Percentiles rank a stretch among this genome's conserved stretches.
phyloP scores from a whole-genome alignment of 2,329 filamentous ascomycete genomes.

The Diaporthe australafricana region DNA sequence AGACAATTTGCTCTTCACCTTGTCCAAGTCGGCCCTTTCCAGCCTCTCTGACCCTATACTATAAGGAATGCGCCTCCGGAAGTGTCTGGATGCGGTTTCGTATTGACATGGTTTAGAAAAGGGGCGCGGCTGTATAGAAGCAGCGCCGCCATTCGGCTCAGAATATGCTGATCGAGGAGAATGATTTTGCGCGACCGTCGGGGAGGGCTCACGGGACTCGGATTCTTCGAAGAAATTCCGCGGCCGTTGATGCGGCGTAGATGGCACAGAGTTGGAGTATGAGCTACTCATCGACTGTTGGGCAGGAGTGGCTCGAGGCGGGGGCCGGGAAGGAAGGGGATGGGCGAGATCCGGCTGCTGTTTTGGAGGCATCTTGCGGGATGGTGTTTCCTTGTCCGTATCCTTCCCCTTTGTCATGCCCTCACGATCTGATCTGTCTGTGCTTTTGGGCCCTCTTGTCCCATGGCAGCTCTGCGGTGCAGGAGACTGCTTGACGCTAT shows the following conservation, averaged over 20 bases:
- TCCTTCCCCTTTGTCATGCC: constrained; percentile 67
- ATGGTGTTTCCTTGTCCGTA: constrained; percentile 50
- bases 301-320: constrained; percentile 29
- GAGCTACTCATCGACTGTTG: constrained; percentile 46
- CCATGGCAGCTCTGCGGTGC: constrained; percentile 70
- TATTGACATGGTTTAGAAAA: constrained; percentile 75
- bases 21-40: constrained; percentile 76
- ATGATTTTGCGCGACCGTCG: constrained; percentile 79
- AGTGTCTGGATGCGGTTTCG: constrained; percentile 86
- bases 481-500: constrained; percentile 54
- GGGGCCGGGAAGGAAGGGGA: constrained; percentile 38
- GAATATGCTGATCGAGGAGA: constrained; percentile 93
- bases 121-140: constrained; percentile 71
- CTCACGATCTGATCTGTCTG: constrained; percentile 71
- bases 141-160: constrained; percentile 82
- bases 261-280: constrained; percentile 90
- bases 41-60: constrained; percentile 85
- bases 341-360: constrained; percentile 47
- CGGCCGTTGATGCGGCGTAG: constrained; percentile 90
- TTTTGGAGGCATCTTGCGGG: constrained; percentile 63
- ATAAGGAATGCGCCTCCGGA: constrained; percentile 90
- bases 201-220: constrained; percentile 81
- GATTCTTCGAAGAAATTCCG: constrained; percentile 80
- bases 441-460: constrained; percentile 69
- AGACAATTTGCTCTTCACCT: constrained; percentile 77